Percentiles rank a stretch among this genome's conserved stretches.
phyloP scores from a whole-genome alignment of 1,139 yeast genomes.

The Taphrina betulina region DNA sequence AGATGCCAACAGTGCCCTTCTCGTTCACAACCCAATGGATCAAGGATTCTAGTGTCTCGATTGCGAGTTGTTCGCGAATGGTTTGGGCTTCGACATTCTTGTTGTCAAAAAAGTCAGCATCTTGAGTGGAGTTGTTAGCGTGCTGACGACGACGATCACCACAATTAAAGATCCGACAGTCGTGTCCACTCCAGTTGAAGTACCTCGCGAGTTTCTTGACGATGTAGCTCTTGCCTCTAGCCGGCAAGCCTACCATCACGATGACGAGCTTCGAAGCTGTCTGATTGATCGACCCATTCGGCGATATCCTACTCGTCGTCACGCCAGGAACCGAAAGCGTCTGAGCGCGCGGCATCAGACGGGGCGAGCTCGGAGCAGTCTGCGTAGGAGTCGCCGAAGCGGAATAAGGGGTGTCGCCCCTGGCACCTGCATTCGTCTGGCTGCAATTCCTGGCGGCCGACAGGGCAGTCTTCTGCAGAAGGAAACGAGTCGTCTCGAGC shows the following conservation, averaged over 20 bases:
- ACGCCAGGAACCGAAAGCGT: constrained; percentile 92
- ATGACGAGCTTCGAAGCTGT: constrained; percentile 62
- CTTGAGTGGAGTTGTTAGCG: constrained; percentile 36
- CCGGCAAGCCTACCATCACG: constrained; percentile 93
- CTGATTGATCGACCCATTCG: constrained; percentile 42
- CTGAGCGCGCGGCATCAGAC: constrained; percentile 29
- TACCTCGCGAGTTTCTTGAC: constrained; percentile 86
- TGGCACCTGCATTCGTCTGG: background rate
- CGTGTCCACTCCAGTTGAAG: constrained; percentile 89
- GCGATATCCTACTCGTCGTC: constrained; percentile 75
- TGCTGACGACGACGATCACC: constrained; percentile 77
- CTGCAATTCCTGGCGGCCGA: constrained; percentile 1
- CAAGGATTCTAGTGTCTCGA: constrained; percentile 83
- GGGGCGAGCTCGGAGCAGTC: constrained; percentile 30
- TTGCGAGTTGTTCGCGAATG: constrained; percentile 91
- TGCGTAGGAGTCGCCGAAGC: constrained; percentile 30
- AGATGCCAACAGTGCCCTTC: constrained; percentile 87
- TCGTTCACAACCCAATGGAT: constrained; percentile 77
- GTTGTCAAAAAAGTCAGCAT: constrained; percentile 83
- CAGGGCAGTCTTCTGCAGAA: constrained; percentile 25
- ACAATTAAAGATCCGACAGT: constrained; percentile 84
- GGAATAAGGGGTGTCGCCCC: constrained; percentile 26
- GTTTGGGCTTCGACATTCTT: constrained; percentile 63
- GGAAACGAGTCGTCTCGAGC: constrained; percentile 25
- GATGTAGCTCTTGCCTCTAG: constrained; percentile 87